Percentiles rank a stretch among this genome's conserved stretches.
These are phyloP conservation scores for Moesziomyces globuligerus DNA, from an alignment of 1,284 basidiomycete genomes.

Conservation along the genomic window DNA sequence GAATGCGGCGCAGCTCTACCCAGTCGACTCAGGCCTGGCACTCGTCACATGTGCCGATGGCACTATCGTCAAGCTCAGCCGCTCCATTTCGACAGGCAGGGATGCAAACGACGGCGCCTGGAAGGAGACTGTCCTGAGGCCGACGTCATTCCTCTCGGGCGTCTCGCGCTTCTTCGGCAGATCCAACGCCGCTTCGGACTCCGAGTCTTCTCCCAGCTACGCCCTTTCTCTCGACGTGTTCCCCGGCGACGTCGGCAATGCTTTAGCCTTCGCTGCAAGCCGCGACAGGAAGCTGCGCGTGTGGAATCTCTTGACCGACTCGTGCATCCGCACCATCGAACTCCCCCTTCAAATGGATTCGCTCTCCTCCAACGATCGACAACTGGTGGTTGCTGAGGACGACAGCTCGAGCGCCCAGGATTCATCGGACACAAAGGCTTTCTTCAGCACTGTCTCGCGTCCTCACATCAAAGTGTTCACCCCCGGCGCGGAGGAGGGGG, in stretches of 20 bases:
- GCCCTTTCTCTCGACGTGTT: conserved; percentile 51
- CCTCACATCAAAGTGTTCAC: conserved; percentile 49
- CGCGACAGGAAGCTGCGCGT: conserved; percentile 62
- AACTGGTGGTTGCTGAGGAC: conserved; percentile 32
- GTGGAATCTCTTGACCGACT: conserved; percentile 62
- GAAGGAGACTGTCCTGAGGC: conserved; percentile 51
- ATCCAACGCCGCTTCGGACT: conserved; percentile 32
- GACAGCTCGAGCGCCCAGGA: conserved; percentile 1
- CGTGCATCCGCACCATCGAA: conserved; percentile 59
- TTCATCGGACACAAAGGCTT: conserved; percentile 24
- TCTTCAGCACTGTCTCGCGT: conserved; percentile 36
- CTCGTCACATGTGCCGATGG: conserved; percentile 61
- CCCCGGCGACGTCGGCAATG: conserved; percentile 32
- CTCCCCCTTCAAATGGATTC: conserved; percentile 46
- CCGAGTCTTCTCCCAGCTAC: conserved; percentile 42
- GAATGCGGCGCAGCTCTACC: conserved; percentile 47
- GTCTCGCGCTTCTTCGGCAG: conserved; percentile 59
- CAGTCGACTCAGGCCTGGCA: conserved; percentile 47
- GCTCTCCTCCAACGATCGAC: conserved; percentile 19
- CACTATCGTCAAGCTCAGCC: conserved; percentile 54
- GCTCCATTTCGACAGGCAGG: conserved; percentile 19
- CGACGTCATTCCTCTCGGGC: conserved; percentile 56
- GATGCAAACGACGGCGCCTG: conserved; percentile 40
- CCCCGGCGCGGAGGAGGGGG: conserved; percentile 37
- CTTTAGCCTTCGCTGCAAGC: conserved; percentile 57